Evolutionary conservation across 176 grass and related monocot genomes (phyloP), one percentile per base, ranked within the genome.

Genomic region (Rhynchospora tenuis): DNA sequence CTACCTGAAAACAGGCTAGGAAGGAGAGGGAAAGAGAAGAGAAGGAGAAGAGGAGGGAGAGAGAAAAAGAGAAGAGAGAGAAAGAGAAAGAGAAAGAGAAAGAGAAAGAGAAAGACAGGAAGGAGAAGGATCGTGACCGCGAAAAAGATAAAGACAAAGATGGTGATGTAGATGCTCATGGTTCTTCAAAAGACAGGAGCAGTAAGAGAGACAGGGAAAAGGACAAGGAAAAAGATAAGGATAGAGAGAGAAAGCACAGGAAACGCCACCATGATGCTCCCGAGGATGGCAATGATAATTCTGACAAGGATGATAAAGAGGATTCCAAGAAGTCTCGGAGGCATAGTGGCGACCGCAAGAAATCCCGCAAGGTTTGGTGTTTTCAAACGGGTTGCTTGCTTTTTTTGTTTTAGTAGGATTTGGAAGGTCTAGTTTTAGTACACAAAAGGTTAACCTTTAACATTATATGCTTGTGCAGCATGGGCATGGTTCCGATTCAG

Each of bases 171-270:
- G 91, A 98, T 58, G 82, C 48, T 43, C 83, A 90, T 86, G 80
- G 71, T 80, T 86, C 85, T 28, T 77, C 73, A 16, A 82, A 82
- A 82, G 80, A 82, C n/a, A 65, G 80, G 80, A 82, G 80, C 62
- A 67, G 33, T 82, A 82, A 54, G 80, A 82, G 80, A 82, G 80
- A 82, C 2, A 88, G 50, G 50, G 80, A 82, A 5, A 99, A 99
- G 76, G 93, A 99, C 63, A 93, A 89, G 77, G 94, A 90, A 76
- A 88, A 89, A 60, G 96, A 95, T 13, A 97, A 92, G 63, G 92
- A 94, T 78, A 99, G 90, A 91, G 93, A 95, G 73, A 99, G 92
- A 88, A 99, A 99, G 82, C 93, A 99, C 76, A 90, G 94, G 81
- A 95, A 89, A 72, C 91, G 89, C 51, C 89, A 99, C 86, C 93